phyloP scores from a whole-genome alignment of 352 stramenopile genomes.

The Globisporangium heterothallicum region DNA sequence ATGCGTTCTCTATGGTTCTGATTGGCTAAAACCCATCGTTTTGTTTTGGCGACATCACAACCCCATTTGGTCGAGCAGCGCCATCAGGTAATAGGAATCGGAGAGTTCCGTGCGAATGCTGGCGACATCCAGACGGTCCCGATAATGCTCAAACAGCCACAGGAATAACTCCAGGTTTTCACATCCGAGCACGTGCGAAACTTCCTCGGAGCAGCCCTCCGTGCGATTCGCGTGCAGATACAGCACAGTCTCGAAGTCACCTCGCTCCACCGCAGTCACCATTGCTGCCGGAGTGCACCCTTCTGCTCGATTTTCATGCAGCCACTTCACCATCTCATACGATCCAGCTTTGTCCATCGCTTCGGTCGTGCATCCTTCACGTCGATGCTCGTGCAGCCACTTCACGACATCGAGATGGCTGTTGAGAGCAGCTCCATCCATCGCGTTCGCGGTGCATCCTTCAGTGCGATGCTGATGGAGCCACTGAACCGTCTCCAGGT shows the following conservation, averaged over 20 bases:
- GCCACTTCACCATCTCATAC: background rate
- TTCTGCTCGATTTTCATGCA: conserved; percentile 1
- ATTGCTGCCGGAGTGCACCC: background rate
- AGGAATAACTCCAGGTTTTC: conserved; percentile 1
- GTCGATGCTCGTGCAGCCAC: conserved; percentile 1
- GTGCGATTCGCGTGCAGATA: conserved; percentile 1
- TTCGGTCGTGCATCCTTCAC: background rate
- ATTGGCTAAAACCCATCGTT: too few relatives aligned
- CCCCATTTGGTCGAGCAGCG: too few relatives aligned
- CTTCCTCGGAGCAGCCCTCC: background rate
- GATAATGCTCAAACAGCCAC: conserved; percentile 1
- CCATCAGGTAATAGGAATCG: too few relatives aligned
- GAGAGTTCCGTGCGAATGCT: too few relatives aligned
- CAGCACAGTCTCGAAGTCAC: background rate
- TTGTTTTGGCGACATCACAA: too few relatives aligned
- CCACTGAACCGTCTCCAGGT: background rate
- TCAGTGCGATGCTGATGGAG: conserved; percentile 2
- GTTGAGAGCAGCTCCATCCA: too few relatives aligned
- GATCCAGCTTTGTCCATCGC: background rate
- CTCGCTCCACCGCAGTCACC: background rate
- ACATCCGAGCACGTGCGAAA: background rate
- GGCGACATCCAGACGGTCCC: too few relatives aligned
- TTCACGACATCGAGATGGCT: too few relatives aligned
- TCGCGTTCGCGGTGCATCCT: background rate
- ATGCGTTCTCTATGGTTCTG: too few relatives aligned